phyloP scores from a whole-genome alignment of 371 early-diverging fungal genomes.

The Lichtheimia ramosa region DNA sequence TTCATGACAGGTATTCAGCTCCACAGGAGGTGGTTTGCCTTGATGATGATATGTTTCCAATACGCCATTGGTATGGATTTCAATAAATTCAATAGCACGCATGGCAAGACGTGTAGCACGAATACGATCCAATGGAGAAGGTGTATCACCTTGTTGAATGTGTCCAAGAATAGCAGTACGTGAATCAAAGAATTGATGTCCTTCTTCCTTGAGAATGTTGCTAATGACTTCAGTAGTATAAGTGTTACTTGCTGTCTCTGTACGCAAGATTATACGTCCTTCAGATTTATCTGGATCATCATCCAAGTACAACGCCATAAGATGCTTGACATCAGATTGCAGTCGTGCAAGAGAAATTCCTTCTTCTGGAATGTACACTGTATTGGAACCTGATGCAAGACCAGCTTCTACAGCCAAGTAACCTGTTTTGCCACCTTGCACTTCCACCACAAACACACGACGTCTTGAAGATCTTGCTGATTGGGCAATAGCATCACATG shows the following conservation, averaged over 20 bases:
- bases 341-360: slow-evolving; percentile 81
- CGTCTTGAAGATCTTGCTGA: slow-evolving; percentile 88
- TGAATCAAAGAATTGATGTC: slow-evolving; percentile 87
- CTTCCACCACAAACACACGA: slow-evolving; percentile 98
- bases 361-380: slow-evolving; percentile 95
- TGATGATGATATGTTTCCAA: slow-evolving; percentile 23
- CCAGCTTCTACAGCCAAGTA: slow-evolving; percentile 94
- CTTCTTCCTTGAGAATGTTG: slow-evolving; percentile 90
- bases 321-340: slow-evolving; percentile 80
- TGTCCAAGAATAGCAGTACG: slow-evolving; percentile 95
- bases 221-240: slow-evolving; percentile 96
- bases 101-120: slow-evolving; percentile 89
- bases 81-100: slow-evolving; percentile 63
- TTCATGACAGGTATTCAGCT: slow-evolving; percentile 60
- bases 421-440: slow-evolving; percentile 97
- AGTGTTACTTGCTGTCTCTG: slow-evolving; percentile 80
- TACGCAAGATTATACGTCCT: slow-evolving; percentile 58
- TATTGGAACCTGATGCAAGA: slow-evolving; percentile 90
- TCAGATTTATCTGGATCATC: slow-evolving; percentile 62
- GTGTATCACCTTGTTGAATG: slow-evolving; percentile 96
- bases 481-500: slow-evolving; percentile 93
- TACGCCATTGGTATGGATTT: slow-evolving; percentile 36
- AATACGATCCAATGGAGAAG: slow-evolving; percentile 96
- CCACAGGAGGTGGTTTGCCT: slow-evolving; percentile 42
- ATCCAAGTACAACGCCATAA: slow-evolving; percentile 73